These are phyloP conservation scores for Avena sativa DNA, from an alignment of 176 grass and related monocot species.

Conservation along the genomic window DNA sequence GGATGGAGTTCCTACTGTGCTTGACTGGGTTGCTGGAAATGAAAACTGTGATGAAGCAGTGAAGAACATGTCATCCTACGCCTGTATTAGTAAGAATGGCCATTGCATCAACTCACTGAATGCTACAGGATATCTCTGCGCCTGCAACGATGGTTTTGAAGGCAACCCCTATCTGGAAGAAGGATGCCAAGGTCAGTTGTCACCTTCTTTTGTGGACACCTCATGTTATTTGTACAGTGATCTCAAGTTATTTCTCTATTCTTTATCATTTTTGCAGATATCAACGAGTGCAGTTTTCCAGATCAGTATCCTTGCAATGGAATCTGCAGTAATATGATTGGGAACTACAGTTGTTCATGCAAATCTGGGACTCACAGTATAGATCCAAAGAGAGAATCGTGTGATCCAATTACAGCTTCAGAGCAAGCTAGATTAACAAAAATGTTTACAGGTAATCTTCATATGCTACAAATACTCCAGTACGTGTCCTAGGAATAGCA, in stretches of 20 bases:
- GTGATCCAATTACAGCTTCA: slow-evolving; percentile 22
- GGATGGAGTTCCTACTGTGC: slow-evolving; percentile 35
- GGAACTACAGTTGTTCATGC: slow-evolving; percentile 29
- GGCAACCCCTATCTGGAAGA: slow-evolving; percentile 47
- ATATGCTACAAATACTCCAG: slow-evolving; percentile 1
- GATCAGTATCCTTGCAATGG: slow-evolving; percentile 34
- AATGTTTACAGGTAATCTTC: slow-evolving; percentile 54
- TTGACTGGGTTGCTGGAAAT: slow-evolving; percentile 49
- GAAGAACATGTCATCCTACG: slow-evolving; percentile 38
- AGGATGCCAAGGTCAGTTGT: slow-evolving; percentile 46
- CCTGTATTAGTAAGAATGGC: slow-evolving; percentile 41
- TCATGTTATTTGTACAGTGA: neutral
- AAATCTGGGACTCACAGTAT: slow-evolving; percentile 10
- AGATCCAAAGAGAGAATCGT: slow-evolving; percentile 35
- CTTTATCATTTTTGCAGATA: slow-evolving; percentile 35
- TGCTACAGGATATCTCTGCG: slow-evolving; percentile 50
- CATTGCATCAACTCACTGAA: slow-evolving; percentile 26
- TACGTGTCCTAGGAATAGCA: slow-evolving; percentile 2
- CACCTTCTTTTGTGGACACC: slow-evolving; percentile 13
- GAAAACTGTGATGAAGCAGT: slow-evolving; percentile 5
- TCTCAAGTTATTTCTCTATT: slow-evolving; percentile 29
- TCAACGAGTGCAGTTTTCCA: slow-evolving; percentile 24
- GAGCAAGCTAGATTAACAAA: slow-evolving; percentile 46
- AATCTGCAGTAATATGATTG: slow-evolving; percentile 26
- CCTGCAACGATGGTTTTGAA: slow-evolving; percentile 27